Conservation (phyloP, 495 filamentous ascomycete species). For the Aspergillus heteromorphus region DNA sequence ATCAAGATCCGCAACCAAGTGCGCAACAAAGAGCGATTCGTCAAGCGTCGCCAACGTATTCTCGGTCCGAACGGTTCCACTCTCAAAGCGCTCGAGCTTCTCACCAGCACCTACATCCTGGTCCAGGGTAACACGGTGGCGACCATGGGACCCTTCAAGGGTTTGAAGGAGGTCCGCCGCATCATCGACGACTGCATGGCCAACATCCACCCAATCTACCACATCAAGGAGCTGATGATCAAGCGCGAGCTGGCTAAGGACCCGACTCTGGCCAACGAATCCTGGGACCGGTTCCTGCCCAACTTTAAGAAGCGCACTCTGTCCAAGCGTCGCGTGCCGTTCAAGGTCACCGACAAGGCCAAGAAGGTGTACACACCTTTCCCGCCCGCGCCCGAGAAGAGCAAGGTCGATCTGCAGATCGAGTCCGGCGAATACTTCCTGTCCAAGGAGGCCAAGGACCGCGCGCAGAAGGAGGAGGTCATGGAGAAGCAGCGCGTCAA, state of each 20-base stretch:
- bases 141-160: conserved; percentile 86
- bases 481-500: conserved; percentile 78
- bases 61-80: conserved; percentile 80
- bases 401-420: conserved; percentile 97
- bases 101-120: conserved; percentile 88
- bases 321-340: conserved; percentile 73
- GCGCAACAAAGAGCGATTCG: conserved; percentile 92
- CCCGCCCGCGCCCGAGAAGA: conserved; percentile 74
- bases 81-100: conserved; percentile 90
- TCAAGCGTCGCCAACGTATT: conserved; percentile 91
- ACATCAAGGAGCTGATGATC: conserved; percentile 99
- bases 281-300: conserved; percentile 93
- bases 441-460: conserved; percentile 82
- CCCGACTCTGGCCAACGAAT: conserved; percentile 76
- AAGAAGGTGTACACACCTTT: conserved; percentile 92
- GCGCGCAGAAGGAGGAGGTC: conserved; percentile 69
- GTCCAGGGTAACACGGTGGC: conserved; percentile 96
- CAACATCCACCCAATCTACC: conserved; percentile 88
- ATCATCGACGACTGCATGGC: conserved; percentile 95
- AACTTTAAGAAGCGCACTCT: conserved; percentile 97
- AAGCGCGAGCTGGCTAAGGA: conserved; percentile 97
- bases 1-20: conserved; percentile 91
- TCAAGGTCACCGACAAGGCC: conserved; percentile 84
- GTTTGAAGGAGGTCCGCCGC: conserved; percentile 84
- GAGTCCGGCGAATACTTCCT: conserved; percentile 97